Evolutionary conservation across 768 basidiomycete species (phyloP), one percentile per base, ranked within the genome.

Genomic region (Phaeotremella fagi): DNA sequence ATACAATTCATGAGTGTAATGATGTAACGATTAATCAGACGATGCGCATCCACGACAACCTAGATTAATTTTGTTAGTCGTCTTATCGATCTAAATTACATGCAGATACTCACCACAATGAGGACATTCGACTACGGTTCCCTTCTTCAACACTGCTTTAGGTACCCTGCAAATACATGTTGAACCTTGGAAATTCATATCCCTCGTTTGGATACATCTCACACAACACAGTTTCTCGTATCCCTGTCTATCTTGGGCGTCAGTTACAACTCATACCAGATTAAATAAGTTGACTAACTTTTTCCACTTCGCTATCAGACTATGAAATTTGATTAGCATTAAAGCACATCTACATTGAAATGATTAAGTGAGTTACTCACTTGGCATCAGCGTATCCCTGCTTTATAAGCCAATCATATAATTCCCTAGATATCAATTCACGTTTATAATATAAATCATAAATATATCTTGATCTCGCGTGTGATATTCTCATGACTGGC

Each of bases 391-490:
- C 95, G 74, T 98, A 98, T 12, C 88, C 89, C 75, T 98, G 86
- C 79, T 95, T 97, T 72, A 98, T 75, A 43, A 99, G 75, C 95
- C 95, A 99, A 76, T 98, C 94, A 69, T 97, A 99, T 46, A 99
- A 78, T 71, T 92, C 75, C 67, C 81, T 83, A 66, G 85, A 86
- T 69, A 99, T 88, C 11, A 91, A 90, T 76, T 98, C 94, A 31
- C 92, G 86, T 77, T 97, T 94, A 79, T 98, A 97, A 78, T 95
- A 98, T 56, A 98, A 80, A 75, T 99, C 95, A 69, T 98, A 98
- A 54, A 99, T 89, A 75, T 97, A 97, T 62, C 90, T 80, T 41
- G 92, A 94, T 35, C 95, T 85, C 9, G 92, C 86, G 76, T 99
- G 95, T 18, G 90, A 87, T 70, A 98, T 90, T 29, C 90, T 85